Percentiles rank a stretch among this genome's conserved stretches.
phyloP scores from a whole-genome alignment of 2,329 filamentous ascomycete genomes.

The Plenodomus lindquistii region DNA sequence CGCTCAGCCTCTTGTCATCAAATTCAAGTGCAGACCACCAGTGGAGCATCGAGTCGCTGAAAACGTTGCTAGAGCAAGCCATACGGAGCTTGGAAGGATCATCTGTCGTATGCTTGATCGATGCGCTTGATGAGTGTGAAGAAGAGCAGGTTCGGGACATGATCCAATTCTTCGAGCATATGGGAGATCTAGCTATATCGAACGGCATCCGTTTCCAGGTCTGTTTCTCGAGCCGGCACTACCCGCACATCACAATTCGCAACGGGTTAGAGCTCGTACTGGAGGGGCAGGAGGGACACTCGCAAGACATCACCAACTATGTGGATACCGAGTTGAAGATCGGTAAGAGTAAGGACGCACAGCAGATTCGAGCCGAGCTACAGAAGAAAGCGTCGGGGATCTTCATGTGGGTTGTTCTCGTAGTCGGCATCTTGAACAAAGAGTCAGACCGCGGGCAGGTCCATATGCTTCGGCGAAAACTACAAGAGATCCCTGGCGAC shows the following conservation, averaged over 20 bases:
- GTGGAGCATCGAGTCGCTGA: constrained; percentile 17
- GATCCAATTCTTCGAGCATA: constrained; percentile 49
- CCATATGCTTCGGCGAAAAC: constrained; percentile 31
- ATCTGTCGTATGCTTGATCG: constrained; percentile 35
- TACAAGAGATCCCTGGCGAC: constrained; percentile 47
- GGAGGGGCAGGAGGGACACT: constrained; percentile 44
- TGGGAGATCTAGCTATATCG: constrained; percentile 36
- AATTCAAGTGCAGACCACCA: constrained; percentile 5
- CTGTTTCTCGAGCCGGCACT: constrained; percentile 44
- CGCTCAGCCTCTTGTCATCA: constrained; percentile 2
- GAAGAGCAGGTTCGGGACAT: constrained; percentile 50
- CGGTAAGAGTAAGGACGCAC: constrained; percentile 17
- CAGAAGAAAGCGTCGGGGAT: constrained; percentile 47
- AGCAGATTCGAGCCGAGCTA: constrained; percentile 36
- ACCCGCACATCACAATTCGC: constrained; percentile 48
- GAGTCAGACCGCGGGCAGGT: constrained; percentile 41
- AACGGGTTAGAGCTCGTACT: constrained; percentile 36
- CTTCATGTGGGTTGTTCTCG: constrained; percentile 47
- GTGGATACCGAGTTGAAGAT: constrained; percentile 24
- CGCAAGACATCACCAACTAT: constrained; percentile 41
- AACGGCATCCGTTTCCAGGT: constrained; percentile 18
- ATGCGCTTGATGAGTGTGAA: constrained; percentile 57
- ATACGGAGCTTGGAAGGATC: constrained; percentile 12
- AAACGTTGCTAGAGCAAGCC: constrained; percentile 22
- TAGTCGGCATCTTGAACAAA: constrained; percentile 50